phyloP scores from a whole-genome alignment of 768 basidiomycete species.

The Pleurotus cornucopiae region DNA sequence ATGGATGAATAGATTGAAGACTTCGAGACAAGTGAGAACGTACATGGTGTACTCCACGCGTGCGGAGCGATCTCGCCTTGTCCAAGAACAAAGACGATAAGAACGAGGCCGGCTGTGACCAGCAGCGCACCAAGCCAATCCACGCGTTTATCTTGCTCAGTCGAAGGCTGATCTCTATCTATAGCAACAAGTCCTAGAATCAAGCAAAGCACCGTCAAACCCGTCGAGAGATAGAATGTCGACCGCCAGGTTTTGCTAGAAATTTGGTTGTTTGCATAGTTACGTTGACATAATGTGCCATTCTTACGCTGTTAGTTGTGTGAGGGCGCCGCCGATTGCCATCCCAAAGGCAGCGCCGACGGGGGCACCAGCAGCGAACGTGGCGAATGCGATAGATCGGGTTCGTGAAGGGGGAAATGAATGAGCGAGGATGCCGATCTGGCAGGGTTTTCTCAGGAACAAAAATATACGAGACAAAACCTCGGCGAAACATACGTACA shows the following conservation, averaged over 20 bases:
- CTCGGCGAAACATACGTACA: constrained; percentile 36
- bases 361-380: constrained; percentile 67
- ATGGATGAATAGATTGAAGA: constrained; percentile 12
- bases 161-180: constrained; percentile 38
- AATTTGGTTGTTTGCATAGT: not conserved
- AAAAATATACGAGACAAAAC: not conserved
- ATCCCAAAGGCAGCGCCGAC: constrained; percentile 57
- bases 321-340: constrained; percentile 54
- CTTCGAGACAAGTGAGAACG: constrained; percentile 8
- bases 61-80: constrained; percentile 52
- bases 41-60: constrained; percentile 50
- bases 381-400: constrained; percentile 61
- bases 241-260: constrained; percentile 46
- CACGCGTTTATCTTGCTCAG: constrained; percentile 34
- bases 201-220: constrained; percentile 35
- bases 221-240: constrained; percentile 40
- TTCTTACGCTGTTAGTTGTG: constrained; percentile 27
- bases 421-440: constrained; percentile 65
- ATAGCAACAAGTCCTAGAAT: constrained; percentile 41
- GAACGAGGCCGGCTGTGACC: constrained; percentile 54
- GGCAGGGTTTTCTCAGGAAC: not conserved
- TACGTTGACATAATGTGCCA: not conserved
- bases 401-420: constrained; percentile 48
- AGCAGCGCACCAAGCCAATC: constrained; percentile 75
- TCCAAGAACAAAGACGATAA: constrained; percentile 67